Percentiles rank a stretch among this genome's conserved stretches.
Evolutionary conservation across 1,284 basidiomycete species (phyloP).

Genomic region (Pseudozyma sp.): DNA sequence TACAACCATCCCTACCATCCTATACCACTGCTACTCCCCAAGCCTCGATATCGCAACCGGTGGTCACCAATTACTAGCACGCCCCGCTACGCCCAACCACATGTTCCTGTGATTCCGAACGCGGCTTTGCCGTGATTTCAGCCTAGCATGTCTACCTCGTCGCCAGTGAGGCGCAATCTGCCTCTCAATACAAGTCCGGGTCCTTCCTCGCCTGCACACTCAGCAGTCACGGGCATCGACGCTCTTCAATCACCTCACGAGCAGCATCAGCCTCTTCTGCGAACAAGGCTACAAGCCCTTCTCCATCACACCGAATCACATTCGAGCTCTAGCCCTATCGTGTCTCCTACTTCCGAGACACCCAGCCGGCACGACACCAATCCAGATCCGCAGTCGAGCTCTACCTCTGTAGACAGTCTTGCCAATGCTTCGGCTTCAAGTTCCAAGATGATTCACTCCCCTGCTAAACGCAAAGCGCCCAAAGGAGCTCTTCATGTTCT

Average conservation of each 20-base stretch:
- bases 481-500: constrained; percentile 34
- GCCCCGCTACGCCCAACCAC: too few species aligned
- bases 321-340: constrained; percentile 27
- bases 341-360: constrained; percentile 30
- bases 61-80: too few species aligned
- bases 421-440: constrained; percentile 10
- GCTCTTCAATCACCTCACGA: neutral
- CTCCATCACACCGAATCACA: constrained; percentile 35
- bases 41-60: too few species aligned
- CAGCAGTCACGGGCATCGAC: constrained; percentile 4
- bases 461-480: constrained; percentile 6
- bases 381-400: constrained; percentile 19
- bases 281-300: constrained; percentile 33
- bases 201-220: constrained; percentile 8
- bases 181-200: constrained; percentile 14
- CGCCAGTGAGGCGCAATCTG: constrained; percentile 1
- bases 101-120: neutral
- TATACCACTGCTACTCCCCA: too few species aligned
- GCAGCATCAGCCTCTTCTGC: constrained; percentile 28
- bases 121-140: constrained; percentile 2
- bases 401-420: constrained; percentile 25
- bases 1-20: too few species aligned
- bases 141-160: constrained; percentile 9
- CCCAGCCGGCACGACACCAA: constrained; percentile 18
- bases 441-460: constrained; percentile 1